Percentiles rank a stretch among this genome's conserved stretches.
Evolutionary conservation across 805 yeast species (phyloP).

Genomic region (Myxozyma udenii): DNA sequence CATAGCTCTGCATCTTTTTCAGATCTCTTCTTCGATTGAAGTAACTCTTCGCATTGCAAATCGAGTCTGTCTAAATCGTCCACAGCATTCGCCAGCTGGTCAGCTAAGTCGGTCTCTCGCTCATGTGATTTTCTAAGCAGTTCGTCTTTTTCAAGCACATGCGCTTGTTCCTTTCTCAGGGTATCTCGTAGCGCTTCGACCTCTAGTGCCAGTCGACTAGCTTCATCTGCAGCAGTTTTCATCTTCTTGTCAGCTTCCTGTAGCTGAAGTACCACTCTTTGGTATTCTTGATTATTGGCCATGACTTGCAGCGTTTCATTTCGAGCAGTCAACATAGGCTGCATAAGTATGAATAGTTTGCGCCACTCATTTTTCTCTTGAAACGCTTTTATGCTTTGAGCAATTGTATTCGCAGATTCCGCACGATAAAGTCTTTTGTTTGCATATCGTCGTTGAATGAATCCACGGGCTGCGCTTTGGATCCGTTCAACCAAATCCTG

Average conservation of each 20-base stretch:
- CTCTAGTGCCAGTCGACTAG: conserved; percentile 33
- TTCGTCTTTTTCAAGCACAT: conserved; percentile 49
- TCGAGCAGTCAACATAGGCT: conserved; percentile 69
- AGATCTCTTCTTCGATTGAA: conserved; percentile 37
- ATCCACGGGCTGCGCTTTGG: conserved; percentile 67
- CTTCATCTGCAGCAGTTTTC: conserved; percentile 30
- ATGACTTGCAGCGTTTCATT: conserved; percentile 48
- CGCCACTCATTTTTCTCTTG: conserved; percentile 70
- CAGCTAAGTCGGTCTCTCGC: conserved; percentile 41
- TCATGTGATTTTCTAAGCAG: conserved; percentile 45
- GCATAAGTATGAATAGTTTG: conserved; percentile 61
- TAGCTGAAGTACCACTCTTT: conserved; percentile 34
- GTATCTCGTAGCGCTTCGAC: conserved; percentile 36
- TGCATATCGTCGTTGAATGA: conserved; percentile 50
- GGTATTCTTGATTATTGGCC: conserved; percentile 35
- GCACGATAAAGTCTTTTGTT: conserved; percentile 52
- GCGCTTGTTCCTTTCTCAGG: conserved; percentile 43
- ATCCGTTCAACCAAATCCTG: conserved; percentile 54
- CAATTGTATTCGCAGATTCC: conserved; percentile 68
- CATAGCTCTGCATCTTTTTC: conserved; percentile 37
- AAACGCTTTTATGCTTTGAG: conserved; percentile 54
- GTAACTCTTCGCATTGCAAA: conserved; percentile 36
- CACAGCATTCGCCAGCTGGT: conserved; percentile 34
- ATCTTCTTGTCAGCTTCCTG: conserved; percentile 38
- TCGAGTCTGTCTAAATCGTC: conserved; percentile 38